Conservation (phyloP, 306 rosid species). For the Fagus sylvatica region DNA sequence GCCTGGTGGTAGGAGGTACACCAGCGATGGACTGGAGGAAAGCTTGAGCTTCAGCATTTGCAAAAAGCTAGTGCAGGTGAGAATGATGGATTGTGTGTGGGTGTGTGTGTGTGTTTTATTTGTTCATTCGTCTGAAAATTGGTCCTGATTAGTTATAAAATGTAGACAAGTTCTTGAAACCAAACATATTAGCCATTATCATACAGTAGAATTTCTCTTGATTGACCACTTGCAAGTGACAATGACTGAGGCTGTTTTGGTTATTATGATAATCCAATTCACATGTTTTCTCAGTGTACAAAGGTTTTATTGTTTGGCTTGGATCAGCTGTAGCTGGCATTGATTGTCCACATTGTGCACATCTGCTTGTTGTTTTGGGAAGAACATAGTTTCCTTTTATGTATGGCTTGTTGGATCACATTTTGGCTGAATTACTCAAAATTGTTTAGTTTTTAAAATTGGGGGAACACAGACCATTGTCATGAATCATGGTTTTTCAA, state of each 20-base stretch:
- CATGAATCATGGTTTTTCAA: background rate
- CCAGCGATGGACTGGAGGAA: slow-evolving; percentile 69
- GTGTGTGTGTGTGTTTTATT: background rate
- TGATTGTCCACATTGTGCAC: background rate
- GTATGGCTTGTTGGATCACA: background rate
- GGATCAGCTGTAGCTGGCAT: background rate
- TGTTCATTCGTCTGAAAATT: background rate
- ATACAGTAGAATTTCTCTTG: background rate
- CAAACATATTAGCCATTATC: background rate
- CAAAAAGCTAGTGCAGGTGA: slow-evolving; percentile 92
- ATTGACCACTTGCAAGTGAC: background rate
- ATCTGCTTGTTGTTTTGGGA: background rate
- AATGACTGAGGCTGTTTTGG: background rate
- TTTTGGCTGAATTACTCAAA: background rate
- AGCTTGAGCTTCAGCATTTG: slow-evolving; percentile 88
- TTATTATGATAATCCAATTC: background rate
- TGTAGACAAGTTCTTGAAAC: slow-evolving; percentile 1
- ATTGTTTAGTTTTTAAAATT: background rate
- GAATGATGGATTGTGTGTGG: slow-evolving; percentile 23
- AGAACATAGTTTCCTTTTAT: background rate
- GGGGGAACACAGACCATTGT: background rate
- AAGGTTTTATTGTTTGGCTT: background rate
- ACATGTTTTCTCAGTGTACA: background rate
- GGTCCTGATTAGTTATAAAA: slow-evolving; percentile 5
- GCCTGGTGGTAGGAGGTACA: slow-evolving; percentile 46